Conservation (phyloP, 1,139 yeast genomes). For the Blastobotrys raffinosifermentans region DNA sequence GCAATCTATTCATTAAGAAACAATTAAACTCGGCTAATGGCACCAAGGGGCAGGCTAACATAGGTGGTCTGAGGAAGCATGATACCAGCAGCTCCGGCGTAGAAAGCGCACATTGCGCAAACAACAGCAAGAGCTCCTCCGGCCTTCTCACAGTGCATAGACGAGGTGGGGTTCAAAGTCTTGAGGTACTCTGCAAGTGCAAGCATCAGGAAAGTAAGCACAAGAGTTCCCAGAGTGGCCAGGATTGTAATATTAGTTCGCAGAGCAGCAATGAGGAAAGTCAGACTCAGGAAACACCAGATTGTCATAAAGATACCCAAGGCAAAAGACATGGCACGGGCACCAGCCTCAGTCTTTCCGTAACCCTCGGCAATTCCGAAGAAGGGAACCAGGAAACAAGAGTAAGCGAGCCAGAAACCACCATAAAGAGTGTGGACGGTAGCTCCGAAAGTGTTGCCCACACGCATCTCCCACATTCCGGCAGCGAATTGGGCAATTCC, state of each 20-base stretch:
- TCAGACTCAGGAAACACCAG: constrained; percentile 72
- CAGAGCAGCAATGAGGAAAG: constrained; percentile 58
- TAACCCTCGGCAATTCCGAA: constrained; percentile 63
- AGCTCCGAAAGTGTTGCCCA: constrained; percentile 82
- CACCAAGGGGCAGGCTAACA: constrained; percentile 5
- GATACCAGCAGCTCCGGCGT: constrained; percentile 10
- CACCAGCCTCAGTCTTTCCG: constrained; percentile 31
- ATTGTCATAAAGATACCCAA: constrained; percentile 65
- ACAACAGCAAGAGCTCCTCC: constrained; percentile 71
- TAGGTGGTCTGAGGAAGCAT: constrained; percentile 7
- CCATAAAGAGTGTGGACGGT: constrained; percentile 59
- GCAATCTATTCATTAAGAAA: no score
- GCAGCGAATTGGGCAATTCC: constrained; percentile 68
- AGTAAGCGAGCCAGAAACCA: constrained; percentile 76
- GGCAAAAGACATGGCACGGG: constrained; percentile 45
- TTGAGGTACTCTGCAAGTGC: constrained; percentile 48
- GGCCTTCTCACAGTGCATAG: constrained; percentile 44
- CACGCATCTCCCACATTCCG: constrained; percentile 61
- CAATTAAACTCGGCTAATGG: constrained; percentile 1
- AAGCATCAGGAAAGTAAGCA: not conserved
- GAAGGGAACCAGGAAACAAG: constrained; percentile 59
- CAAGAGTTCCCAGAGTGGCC: constrained; percentile 34
- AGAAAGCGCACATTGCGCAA: constrained; percentile 60
- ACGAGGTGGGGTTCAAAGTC: constrained; percentile 33
- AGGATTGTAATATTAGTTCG: constrained; percentile 72